These are phyloP conservation scores for Brachypodium distachyon DNA, from an alignment of 202 grass and related monocot genomes.

Conservation along the genomic window DNA sequence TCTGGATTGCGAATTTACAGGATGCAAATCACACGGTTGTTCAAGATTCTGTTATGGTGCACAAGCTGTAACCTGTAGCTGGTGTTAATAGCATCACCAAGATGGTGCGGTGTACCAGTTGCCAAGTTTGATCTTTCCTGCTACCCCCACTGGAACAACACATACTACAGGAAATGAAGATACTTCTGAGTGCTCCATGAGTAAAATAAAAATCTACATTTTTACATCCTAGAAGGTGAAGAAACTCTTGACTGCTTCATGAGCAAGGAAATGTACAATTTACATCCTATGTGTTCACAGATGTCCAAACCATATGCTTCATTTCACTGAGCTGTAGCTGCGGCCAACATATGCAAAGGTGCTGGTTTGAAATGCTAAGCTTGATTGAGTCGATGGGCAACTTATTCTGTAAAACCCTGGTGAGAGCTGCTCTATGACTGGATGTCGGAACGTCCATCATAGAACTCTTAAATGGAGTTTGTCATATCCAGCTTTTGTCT, in stretches of 20 bases:
- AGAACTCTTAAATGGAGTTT: constrained; percentile 60
- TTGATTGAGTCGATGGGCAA: neutral
- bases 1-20: neutral
- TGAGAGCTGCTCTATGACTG: neutral
- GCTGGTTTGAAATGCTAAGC: neutral
- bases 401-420: neutral
- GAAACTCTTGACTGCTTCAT: too few species aligned
- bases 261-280: neutral
- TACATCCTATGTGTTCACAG: neutral
- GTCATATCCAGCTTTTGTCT: constrained; percentile 57
- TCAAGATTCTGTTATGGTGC: neutral
- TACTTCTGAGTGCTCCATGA: neutral
- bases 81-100: neutral
- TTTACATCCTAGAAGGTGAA: too few species aligned
- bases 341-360: neutral
- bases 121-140: neutral
- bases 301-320: neutral
- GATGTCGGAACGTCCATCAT: constrained; percentile 13
- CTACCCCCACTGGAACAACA: neutral
- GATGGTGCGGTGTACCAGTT: neutral
- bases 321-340: neutral
- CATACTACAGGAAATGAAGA: neutral
- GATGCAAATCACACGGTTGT: neutral
- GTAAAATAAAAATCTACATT: constrained; percentile 16
- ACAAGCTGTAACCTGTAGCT: neutral